phyloP scores from a whole-genome alignment of 306 rosid genomes.

The Gleditsia sinensis region DNA sequence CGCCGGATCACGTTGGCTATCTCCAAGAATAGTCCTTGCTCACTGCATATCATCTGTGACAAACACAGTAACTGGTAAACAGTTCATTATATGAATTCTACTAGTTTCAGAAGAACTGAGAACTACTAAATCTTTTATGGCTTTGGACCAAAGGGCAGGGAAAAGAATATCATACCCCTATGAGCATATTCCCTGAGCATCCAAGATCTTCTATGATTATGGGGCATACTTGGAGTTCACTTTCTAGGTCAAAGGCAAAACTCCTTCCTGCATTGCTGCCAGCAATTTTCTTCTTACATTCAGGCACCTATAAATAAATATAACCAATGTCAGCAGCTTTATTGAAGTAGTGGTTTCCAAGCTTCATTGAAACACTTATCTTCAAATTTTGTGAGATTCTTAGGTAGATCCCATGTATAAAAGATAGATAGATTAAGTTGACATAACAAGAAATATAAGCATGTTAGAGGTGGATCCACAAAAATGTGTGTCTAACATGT shows the following conservation, averaged over 20 bases:
- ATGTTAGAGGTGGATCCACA: no score
- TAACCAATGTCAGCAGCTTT: conserved; percentile 28
- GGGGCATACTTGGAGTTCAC: conserved; percentile 59
- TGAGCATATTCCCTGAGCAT: conserved; percentile 70
- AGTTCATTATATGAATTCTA: not conserved
- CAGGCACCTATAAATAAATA: conserved; percentile 46
- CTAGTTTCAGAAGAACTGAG: not conserved
- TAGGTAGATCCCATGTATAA: no score
- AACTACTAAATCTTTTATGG: not conserved
- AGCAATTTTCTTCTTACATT: conserved; percentile 33
- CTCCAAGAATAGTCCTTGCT: conserved; percentile 76
- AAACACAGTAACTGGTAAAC: not conserved
- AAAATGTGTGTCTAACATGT: no score
- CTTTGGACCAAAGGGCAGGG: not conserved
- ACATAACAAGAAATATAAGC: no score
- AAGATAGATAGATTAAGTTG: no score
- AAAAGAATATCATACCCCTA: conserved; percentile 54
- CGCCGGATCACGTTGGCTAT: conserved; percentile 64
- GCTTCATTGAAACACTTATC: no score
- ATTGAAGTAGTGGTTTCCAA: not conserved
- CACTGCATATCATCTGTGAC: conserved; percentile 58
- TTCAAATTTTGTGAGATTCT: no score
- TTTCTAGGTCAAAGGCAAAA: conserved; percentile 67
- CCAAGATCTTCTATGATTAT: conserved; percentile 86
- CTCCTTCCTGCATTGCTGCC: conserved; percentile 55